These are phyloP conservation scores for Nepenthes gracilis DNA, from an alignment of 148 eudicot species.

Conservation along the genomic window DNA sequence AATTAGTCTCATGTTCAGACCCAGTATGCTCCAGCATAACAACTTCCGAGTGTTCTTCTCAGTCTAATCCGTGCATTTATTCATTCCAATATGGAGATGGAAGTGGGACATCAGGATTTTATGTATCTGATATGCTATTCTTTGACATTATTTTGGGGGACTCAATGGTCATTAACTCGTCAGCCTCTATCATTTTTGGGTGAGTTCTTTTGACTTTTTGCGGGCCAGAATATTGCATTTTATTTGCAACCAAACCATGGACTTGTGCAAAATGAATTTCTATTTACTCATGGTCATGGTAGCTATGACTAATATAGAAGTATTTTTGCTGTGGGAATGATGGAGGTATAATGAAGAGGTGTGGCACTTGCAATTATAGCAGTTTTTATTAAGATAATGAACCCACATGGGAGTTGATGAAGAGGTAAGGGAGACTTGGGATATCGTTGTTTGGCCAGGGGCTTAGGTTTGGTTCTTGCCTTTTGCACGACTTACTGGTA, in stretches of 20 bases:
- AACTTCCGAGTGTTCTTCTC: conserved; percentile 50
- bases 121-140: conserved; percentile 64
- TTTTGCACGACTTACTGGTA: too few relatives aligned
- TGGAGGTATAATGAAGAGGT: neutral
- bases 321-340: neutral
- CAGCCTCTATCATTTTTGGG: conserved; percentile 86
- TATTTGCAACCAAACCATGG: too few relatives aligned
- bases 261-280: neutral
- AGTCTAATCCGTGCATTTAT: conserved; percentile 54
- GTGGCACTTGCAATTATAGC: neutral
- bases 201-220: conserved; percentile 14
- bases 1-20: conserved; percentile 66
- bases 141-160: conserved; percentile 65
- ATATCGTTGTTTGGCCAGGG: too few relatives aligned
- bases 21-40: conserved; percentile 42
- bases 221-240: neutral
- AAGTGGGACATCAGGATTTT: conserved; percentile 80
- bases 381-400: too few relatives aligned
- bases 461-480: too few relatives aligned
- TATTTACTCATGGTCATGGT: neutral
- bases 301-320: neutral
- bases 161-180: conserved; percentile 56
- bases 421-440: too few relatives aligned
- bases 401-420: too few relatives aligned
- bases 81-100: conserved; percentile 83